phyloP scores from a whole-genome alignment of 23 red algal genomes.

The Chondrus crispus region DNA sequence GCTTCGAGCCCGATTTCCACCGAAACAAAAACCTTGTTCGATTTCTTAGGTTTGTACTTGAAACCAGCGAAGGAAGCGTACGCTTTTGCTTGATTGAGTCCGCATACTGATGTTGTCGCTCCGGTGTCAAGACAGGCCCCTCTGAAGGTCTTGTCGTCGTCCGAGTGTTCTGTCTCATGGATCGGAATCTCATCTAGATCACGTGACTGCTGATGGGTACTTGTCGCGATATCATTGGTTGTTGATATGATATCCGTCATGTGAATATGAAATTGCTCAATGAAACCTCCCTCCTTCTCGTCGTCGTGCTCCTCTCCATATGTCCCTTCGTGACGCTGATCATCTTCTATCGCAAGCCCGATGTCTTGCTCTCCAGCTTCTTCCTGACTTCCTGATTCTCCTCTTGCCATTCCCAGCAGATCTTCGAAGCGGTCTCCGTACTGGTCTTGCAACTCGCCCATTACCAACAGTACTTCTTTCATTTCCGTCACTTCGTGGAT shows the following conservation, averaged over 20 bases:
- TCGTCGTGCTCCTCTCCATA: no score
- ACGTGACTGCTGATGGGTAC: no score
- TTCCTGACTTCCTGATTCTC: no score
- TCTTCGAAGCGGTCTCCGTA: not conserved
- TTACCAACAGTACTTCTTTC: not conserved
- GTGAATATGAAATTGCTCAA: no score
- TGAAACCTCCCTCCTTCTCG: no score
- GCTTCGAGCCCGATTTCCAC: not conserved
- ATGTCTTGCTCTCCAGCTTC: no score
- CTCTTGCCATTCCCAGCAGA: not conserved
- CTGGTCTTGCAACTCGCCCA: not conserved
- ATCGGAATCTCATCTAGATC: no score
- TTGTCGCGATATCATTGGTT: no score
- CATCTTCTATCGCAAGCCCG: no score
- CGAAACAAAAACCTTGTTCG: not conserved
- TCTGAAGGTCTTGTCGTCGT: not conserved
- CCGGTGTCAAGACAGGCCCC: not conserved
- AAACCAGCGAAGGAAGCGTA: not conserved
- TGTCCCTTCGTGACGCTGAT: no score
- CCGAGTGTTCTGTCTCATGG: no score
- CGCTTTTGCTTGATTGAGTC: not conserved
- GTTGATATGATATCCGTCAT: no score
- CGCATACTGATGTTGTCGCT: not conserved
- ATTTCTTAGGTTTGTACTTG: not conserved
- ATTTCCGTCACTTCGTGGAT: not conserved